Evolutionary conservation across 371 early-diverging fungal genomes (phyloP), one percentile per base, ranked within the genome.

Genomic region (Zancudomyces culisetae): DNA sequence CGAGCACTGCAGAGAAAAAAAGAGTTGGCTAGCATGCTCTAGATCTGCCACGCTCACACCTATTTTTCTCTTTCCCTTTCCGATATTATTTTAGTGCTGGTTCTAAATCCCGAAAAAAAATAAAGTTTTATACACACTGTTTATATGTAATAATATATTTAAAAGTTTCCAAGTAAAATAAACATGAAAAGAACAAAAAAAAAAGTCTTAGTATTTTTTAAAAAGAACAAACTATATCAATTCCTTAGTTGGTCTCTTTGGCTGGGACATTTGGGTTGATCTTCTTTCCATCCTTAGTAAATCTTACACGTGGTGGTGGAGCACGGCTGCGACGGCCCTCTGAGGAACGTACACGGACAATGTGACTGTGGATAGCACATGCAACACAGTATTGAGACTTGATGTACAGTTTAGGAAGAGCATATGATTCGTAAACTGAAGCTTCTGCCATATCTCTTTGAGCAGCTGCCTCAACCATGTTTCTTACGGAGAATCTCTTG

Each of bases 391-490:
- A 88, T 68, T 89, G 90, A 58, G 81, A 77, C 81, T 98, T 97
- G 77, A 92, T 78, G 79, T 91, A 95, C 66, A 94, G 78, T 78
- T 94, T 97, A 74, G 99, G 99, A 56, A 98, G 79, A 56, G 87
- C 87, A 74, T 90, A 93, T 69, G 85, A 85, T 52, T 81, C 78
- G 74, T 89, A 98, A 69, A 98, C 87, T 54, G 93, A 90, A 48
- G 98, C 98, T 62, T 86, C 87, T 55, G 81, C 76, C 64, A 98
- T 77, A 74, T 98, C 99, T 71, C 96, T 83, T 69, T 88, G 74
- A 59, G 97, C 96, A 55, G 98, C 98, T 64, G 80, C 75, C 74
- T 98, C 99, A 56, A 98, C 88, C 86, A 98, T 90, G 77, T 90
- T 91, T 66, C 91, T 81, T 73, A 97, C 83, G 66, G 83, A 77